A percentile compares a stretch with the other conserved stretches of the same genome.
phyloP scores from a whole-genome alignment of 768 basidiomycete genomes.

The Suillus placidus region DNA sequence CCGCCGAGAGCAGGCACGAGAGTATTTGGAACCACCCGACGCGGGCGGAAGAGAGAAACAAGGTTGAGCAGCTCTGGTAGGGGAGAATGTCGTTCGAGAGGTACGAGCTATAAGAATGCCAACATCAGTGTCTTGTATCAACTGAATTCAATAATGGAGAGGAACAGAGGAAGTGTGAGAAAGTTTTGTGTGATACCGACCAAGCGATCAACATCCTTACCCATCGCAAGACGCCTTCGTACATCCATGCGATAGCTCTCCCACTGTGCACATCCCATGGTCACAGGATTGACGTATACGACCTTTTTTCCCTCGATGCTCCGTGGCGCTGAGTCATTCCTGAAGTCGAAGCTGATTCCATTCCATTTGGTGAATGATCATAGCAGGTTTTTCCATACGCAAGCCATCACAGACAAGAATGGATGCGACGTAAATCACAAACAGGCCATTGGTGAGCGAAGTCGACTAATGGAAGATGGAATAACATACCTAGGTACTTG shows the following conservation, averaged over 20 bases:
- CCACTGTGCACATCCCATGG: constrained; percentile 61
- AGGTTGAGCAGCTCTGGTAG: constrained; percentile 84
- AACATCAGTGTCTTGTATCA: background rate
- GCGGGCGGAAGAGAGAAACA: constrained; percentile 81
- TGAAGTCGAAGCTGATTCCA: constrained; percentile 9
- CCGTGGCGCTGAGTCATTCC: constrained; percentile 22
- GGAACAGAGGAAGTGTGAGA: background rate
- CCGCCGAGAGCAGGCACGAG: constrained; percentile 51
- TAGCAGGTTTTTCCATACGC: constrained; percentile 14
- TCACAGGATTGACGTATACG: constrained; percentile 84
- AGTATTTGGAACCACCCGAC: constrained; percentile 79
- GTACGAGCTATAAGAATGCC: constrained; percentile 59
- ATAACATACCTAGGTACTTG: constrained; percentile 37
- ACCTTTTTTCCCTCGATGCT: constrained; percentile 58
- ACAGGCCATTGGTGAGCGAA: background rate
- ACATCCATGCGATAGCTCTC: constrained; percentile 52
- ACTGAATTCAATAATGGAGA: background rate
- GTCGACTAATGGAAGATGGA: background rate
- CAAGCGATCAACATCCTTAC: constrained; percentile 59
- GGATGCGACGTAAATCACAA: background rate
- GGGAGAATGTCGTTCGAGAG: constrained; percentile 84
- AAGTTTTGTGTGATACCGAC: constrained; percentile 43
- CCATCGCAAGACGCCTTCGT: constrained; percentile 39
- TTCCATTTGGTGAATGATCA: background rate
- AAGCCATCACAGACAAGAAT: constrained; percentile 16